Conservation (phyloP, 768 basidiomycete species). For the Tricholoma sp. region DNA sequence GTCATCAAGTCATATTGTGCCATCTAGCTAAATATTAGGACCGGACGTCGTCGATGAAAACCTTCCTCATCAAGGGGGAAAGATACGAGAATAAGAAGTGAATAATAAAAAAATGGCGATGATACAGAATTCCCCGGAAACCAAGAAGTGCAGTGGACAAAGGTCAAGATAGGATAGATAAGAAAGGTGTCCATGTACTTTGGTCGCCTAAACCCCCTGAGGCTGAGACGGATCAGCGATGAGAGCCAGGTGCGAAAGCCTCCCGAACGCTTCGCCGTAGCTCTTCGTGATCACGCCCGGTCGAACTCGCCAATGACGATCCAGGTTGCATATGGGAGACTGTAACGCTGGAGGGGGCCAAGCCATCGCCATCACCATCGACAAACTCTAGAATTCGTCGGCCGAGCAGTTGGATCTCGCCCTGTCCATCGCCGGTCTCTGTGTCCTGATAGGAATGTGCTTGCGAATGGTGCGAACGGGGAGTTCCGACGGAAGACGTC, state of each 20-base stretch:
- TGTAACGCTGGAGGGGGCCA: slow-evolving; percentile 54
- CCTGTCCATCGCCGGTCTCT: slow-evolving; percentile 81
- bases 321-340: slow-evolving; percentile 67
- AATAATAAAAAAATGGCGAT: slow-evolving; percentile 9
- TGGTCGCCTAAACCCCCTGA: not conserved
- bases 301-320: slow-evolving; percentile 60
- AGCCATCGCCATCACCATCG: slow-evolving; percentile 63
- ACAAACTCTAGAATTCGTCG: slow-evolving; percentile 84
- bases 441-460: slow-evolving; percentile 76
- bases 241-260: slow-evolving; percentile 66
- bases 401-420: slow-evolving; percentile 85
- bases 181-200: slow-evolving; percentile 7
- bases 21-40: not conserved
- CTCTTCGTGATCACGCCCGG: slow-evolving; percentile 69
- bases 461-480: slow-evolving; percentile 62
- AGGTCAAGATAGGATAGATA: not conserved
- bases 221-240: slow-evolving; percentile 31
- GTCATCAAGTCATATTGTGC: slow-evolving; percentile 7
- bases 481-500: slow-evolving; percentile 70
- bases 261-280: slow-evolving; percentile 78
- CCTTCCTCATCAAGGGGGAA: slow-evolving; percentile 1
- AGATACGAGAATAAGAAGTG: not conserved
- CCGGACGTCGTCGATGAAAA: slow-evolving; percentile 6
- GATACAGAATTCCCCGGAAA: slow-evolving; percentile 16
- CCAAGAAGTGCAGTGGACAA: slow-evolving; percentile 5